Evolutionary conservation across 1,284 basidiomycete genomes (phyloP).

Genomic region (Inonotus hispidus): DNA sequence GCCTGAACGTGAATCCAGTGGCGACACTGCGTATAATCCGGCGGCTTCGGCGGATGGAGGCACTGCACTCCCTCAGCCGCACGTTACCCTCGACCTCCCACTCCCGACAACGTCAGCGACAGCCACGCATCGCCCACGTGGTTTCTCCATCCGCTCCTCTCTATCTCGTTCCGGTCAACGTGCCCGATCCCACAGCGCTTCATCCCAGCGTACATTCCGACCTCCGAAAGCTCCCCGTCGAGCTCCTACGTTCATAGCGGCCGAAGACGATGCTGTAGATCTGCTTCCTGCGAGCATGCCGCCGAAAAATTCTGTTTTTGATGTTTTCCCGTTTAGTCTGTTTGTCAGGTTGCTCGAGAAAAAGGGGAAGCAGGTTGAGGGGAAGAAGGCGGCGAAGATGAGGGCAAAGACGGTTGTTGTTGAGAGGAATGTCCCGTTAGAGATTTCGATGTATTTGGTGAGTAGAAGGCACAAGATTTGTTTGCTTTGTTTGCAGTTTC

Average conservation of each 20-base stretch:
- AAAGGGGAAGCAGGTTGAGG: conserved; percentile 44
- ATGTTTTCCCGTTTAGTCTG: conserved; percentile 67
- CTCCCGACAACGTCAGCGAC: conserved; percentile 6
- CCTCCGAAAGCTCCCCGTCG: conserved; percentile 11
- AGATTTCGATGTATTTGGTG: conserved; percentile 70
- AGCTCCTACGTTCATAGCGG: conserved; percentile 19
- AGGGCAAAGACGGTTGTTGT: conserved; percentile 40
- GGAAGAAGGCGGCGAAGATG: conserved; percentile 51
- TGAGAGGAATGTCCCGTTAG: conserved; percentile 67
- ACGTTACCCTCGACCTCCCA: conserved; percentile 11
- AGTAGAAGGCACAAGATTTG: conserved; percentile 22
- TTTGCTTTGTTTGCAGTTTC: no score
- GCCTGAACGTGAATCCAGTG: background rate
- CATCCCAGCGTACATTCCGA: conserved; percentile 8
- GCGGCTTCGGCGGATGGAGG: background rate
- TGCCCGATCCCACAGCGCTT: background rate
- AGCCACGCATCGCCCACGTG: background rate
- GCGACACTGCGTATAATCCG: background rate
- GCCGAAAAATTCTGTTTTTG: conserved; percentile 57
- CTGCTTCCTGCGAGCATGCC: conserved; percentile 55
- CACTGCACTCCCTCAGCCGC: background rate
- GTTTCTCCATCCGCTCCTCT: background rate
- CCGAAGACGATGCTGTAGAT: conserved; percentile 37
- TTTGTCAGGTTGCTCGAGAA: conserved; percentile 43
- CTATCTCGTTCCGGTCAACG: background rate